Evolutionary conservation across 768 basidiomycete genomes (phyloP), one percentile per base, ranked within the genome.

Genomic region (Chalciporus sphaerocephalus): DNA sequence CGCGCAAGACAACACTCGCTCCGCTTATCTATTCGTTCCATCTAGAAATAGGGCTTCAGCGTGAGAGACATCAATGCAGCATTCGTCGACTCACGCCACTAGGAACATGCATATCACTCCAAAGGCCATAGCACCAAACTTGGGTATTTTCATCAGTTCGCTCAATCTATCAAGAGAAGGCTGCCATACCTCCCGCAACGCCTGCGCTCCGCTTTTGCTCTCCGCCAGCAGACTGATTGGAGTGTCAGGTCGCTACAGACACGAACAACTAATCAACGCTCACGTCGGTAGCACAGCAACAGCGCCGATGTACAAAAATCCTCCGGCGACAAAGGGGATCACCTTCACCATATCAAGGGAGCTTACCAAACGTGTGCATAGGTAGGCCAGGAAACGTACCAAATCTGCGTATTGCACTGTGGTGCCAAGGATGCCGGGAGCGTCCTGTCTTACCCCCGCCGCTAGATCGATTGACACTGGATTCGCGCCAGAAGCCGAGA

Each of bases 91-190:
- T 81, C 77, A 92, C 87, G 89, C 89, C 63, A 92, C 89, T 61
- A 87, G 64, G 65, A 91, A 85, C 92, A 95, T 95, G 73, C 91
- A 93, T 60, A 78, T 63, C 54, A 94, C 92, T 23, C 92, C 92
- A 64, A 95, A 78, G 38, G 80, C 80, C 92, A 95, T 94, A 48
- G 91, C 92, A 48, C 75, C 85, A 69, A 94, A 93, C 91, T 94
- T 66, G 43, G 50, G 54, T 65, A 51, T 38, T 46, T 35, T 41
- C 41, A 50, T 64, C 47, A 57, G 50, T 52, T 48, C 55, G 38
- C 35, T 20, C 25, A 49, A 47, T 42, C 47, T 51, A 47, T 43
- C 53, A 33, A 30, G 30, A 48, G 40, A 47, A 46, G 36, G 34
- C 11, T 35, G 37, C 7, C 52, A 23, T 49, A 84, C 90, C 83